These are phyloP conservation scores for Anisodus acutangulus DNA, from an alignment of 257 asterid species.

Conservation along the genomic window DNA sequence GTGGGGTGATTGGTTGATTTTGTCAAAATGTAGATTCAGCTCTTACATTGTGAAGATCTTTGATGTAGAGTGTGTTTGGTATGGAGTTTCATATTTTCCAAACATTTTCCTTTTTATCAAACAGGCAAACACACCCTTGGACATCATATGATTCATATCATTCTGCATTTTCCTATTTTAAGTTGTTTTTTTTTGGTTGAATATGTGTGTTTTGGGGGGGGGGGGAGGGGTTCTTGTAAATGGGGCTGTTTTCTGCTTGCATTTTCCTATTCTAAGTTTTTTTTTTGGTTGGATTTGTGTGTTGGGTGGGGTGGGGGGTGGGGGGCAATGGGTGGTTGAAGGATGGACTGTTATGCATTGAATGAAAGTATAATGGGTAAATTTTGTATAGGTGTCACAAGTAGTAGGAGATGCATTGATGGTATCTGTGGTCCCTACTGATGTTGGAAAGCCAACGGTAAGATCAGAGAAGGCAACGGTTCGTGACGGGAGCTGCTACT, in stretches of 20 bases:
- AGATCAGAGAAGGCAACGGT: slow-evolving; percentile 72
- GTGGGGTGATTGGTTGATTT: background rate
- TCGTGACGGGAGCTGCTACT: slow-evolving; percentile 82
- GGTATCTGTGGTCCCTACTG: slow-evolving; percentile 84
- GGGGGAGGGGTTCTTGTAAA: background rate
- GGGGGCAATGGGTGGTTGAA: background rate
- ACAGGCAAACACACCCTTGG: background rate
- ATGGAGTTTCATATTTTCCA: too few species aligned
- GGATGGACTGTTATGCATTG: slow-evolving; percentile 21
- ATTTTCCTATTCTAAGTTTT: background rate
- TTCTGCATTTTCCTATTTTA: slow-evolving; percentile 5
- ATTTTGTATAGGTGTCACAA: slow-evolving; percentile 53
- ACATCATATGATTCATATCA: background rate
- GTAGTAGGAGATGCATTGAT: slow-evolving; percentile 70
- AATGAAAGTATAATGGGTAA: slow-evolving; percentile 24
- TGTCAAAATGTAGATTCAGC: background rate
- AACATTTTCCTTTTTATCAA: too few species aligned
- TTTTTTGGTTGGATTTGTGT: background rate
- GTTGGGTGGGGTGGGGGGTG: background rate
- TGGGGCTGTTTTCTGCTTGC: background rate
- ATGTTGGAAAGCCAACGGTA: slow-evolving; percentile 74
- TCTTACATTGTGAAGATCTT: slow-evolving; percentile 15
- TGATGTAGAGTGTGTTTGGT: background rate
- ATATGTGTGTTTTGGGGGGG: background rate
- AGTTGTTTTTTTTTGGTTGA: background rate